phyloP scores from a whole-genome alignment of 192 early-diverging fungal species.

The Lunasporangiospora selenospora region DNA sequence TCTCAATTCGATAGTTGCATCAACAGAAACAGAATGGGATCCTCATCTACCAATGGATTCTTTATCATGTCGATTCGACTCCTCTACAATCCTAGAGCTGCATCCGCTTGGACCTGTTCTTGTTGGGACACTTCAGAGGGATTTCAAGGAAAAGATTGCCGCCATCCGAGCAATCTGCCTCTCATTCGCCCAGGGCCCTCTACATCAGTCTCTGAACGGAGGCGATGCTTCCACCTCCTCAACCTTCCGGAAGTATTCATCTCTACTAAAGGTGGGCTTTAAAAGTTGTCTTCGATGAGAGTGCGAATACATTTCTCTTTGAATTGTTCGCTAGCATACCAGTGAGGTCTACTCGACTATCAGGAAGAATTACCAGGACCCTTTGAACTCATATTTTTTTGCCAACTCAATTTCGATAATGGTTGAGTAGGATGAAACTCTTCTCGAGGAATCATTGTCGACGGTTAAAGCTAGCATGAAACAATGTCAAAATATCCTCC shows the following conservation, averaged over 20 bases:
- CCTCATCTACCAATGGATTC: too few species aligned
- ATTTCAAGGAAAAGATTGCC: slow-evolving; percentile 47
- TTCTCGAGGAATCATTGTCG: slow-evolving; percentile 22
- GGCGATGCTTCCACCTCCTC: slow-evolving; percentile 25
- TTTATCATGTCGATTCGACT: too few species aligned
- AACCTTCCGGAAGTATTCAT: slow-evolving; percentile 28
- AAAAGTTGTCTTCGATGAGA: too few species aligned
- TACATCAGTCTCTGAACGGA: slow-evolving; percentile 41
- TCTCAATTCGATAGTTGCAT: too few species aligned
- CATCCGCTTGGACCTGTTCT: slow-evolving; percentile 46
- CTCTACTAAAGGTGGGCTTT: slow-evolving; percentile 20
- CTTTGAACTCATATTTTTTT: too few species aligned
- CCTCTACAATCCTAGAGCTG: too few species aligned
- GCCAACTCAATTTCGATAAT: too few species aligned
- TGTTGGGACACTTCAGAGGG: slow-evolving; percentile 20
- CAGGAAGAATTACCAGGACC: too few species aligned
- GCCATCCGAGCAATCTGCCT: slow-evolving; percentile 42
- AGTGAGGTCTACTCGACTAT: too few species aligned
- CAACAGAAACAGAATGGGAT: too few species aligned
- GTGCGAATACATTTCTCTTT: too few species aligned
- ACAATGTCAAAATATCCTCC: slow-evolving; percentile 35
- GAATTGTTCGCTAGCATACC: too few species aligned
- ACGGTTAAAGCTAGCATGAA: slow-evolving; percentile 39
- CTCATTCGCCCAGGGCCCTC: slow-evolving; percentile 42
- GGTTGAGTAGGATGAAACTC: slow-evolving; percentile 39